Conservation (phyloP, 768 basidiomycete species). For the Termitomyces sp. region DNA sequence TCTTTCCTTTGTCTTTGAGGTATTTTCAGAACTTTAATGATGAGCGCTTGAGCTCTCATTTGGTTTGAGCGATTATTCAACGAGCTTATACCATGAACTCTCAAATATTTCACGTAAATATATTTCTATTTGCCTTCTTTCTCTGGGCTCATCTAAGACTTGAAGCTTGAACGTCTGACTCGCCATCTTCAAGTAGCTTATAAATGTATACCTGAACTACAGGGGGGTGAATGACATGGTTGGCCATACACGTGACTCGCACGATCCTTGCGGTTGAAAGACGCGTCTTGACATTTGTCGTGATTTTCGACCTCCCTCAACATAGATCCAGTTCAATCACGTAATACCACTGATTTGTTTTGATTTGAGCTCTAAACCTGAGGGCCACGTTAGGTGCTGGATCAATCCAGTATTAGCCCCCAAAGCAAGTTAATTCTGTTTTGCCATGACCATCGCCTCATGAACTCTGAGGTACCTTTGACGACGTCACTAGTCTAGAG, state of each 20-base stretch:
- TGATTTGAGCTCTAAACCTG: background rate
- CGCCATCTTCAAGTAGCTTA: no score
- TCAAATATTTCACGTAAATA: no score
- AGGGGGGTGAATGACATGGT: no score
- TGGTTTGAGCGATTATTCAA: no score
- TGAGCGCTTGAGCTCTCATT: no score
- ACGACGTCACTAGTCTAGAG: background rate
- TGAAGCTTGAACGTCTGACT: no score
- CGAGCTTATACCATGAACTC: no score
- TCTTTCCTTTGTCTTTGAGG: no score
- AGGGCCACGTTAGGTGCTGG: background rate
- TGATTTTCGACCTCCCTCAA: background rate
- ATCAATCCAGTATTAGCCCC: background rate
- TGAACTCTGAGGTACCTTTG: background rate
- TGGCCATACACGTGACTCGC: background rate
- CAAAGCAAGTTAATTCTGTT: background rate
- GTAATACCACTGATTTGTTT: background rate
- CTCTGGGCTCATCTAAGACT: no score
- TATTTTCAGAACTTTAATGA: no score
- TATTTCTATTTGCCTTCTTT: no score
- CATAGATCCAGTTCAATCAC: background rate
- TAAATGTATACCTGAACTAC: no score
- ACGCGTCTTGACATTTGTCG: background rate
- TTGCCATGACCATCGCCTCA: background rate
- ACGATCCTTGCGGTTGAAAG: background rate